Evolutionary conservation across 2,329 filamentous ascomycete species (phyloP), one percentile per base, ranked within the genome.

Genomic region (Botrytis hyacinthi): DNA sequence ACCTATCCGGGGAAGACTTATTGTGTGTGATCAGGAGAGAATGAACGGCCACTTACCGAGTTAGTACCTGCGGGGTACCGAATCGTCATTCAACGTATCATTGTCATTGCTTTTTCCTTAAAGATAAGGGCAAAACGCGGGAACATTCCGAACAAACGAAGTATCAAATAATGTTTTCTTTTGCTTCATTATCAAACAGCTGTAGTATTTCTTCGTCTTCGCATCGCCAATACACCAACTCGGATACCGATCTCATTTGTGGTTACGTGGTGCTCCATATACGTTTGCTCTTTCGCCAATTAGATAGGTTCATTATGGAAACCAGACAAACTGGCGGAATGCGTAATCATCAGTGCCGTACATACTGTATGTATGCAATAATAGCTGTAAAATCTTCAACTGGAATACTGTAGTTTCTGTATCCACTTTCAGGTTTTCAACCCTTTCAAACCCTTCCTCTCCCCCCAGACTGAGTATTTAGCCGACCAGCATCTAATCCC

Each of bases 1-100:
- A 29, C 22, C 51, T 51, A 67, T 51, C 44, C 63, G 63, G 63
- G 63, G 44, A 67, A 51, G 26, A 44, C 63, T 67, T 57, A 18
- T 18, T 67, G 9, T 67, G 32, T 67, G 20, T 67, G 46, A 51
- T 26, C 37, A 44, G 22, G 26, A 44, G n/a, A 29, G 37, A 62
- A 44, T 18, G 37, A 63, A 63, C 16, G 40, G 37, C 26, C 40
- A 44, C 37, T 44, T 63, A 26, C 61, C 61, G 18, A 16, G 42
- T n/a, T 18, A 44, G 37, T 63, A 63, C 9, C 61, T 42, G 61
- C 37, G 61, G 61, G 61, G 61, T 63, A 63, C 40, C 40, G 4
- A 44, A 26, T 63, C n/a, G 37, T 44, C 61, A 63, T 63, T 63
- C 26, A 42, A 37, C 63, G 32, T 51, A 51, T 48, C 44, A 67